Evolutionary conservation across 495 filamentous ascomycete genomes (phyloP).

Genomic region (Hyaloscypha finlandica): DNA sequence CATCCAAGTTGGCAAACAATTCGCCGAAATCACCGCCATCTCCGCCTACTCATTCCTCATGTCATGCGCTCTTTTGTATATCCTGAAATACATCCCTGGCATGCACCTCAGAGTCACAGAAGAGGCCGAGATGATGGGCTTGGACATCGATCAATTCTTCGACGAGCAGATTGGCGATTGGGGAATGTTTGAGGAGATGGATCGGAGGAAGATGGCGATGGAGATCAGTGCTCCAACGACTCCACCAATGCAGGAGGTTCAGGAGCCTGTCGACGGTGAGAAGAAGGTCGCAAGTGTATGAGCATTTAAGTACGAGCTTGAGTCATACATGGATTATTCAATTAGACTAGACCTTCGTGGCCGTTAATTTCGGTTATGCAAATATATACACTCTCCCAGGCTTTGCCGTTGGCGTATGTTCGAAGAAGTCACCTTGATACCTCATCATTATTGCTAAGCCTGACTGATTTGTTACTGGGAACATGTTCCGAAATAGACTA

Average conservation of each 20-base stretch:
- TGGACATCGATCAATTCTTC: conserved; percentile 59
- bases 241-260: conserved; percentile 11
- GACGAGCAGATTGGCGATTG: conserved; percentile 54
- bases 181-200: conserved; percentile 38
- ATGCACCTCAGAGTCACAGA: conserved; percentile 58
- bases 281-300: conserved; percentile 12
- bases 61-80: conserved; percentile 53
- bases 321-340: too few species aligned
- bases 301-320: not conserved
- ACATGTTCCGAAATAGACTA: too few species aligned
- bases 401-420: too few species aligned
- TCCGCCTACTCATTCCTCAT: conserved; percentile 57
- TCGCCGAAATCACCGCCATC: conserved; percentile 61
- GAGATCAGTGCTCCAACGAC: conserved; percentile 16
- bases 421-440: too few species aligned
- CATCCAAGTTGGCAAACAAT: conserved; percentile 58
- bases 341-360: too few species aligned
- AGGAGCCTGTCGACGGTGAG: conserved; percentile 1
- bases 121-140: conserved; percentile 56
- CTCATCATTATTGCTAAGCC: too few species aligned
- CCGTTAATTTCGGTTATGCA: too few species aligned
- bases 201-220: conserved; percentile 20
- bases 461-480: too few species aligned
- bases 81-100: conserved; percentile 59
- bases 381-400: too few species aligned